Percentiles rank a stretch among this genome's conserved stretches.
phyloP scores from a whole-genome alignment of 768 basidiomycete genomes.

The Leccinum uliginosum region DNA sequence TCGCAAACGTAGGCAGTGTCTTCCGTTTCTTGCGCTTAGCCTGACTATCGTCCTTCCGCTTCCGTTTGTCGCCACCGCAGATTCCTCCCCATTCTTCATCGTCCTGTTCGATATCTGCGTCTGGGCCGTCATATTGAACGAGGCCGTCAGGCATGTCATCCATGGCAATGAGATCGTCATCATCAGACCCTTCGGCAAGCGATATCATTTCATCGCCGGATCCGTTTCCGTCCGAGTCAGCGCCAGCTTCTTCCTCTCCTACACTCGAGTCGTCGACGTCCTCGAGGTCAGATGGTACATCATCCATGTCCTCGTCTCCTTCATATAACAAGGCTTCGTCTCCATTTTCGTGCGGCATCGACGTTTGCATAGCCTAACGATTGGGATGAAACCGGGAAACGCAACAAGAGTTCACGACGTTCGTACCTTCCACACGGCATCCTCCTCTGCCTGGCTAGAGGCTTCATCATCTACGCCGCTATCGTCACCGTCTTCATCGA shows the following conservation, averaged over 20 bases:
- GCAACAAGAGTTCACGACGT: neutral
- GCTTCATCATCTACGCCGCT: constrained; percentile 32
- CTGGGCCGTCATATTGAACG: constrained; percentile 57
- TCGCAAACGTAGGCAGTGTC: constrained; percentile 76
- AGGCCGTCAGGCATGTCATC: constrained; percentile 53
- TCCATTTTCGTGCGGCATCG: constrained; percentile 60
- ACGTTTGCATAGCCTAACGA: constrained; percentile 80
- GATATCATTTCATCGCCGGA: constrained; percentile 49
- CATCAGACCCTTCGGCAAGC: constrained; percentile 62
- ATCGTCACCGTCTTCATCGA: constrained; percentile 37
- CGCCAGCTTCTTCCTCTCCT: constrained; percentile 26
- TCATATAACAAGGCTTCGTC: constrained; percentile 42
- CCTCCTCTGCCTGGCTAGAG: constrained; percentile 42
- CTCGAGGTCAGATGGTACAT: constrained; percentile 25
- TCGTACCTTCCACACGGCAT: constrained; percentile 84
- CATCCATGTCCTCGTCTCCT: constrained; percentile 26
- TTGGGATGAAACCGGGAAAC: neutral
- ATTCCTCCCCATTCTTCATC: constrained; percentile 34
- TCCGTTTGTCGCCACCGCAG: constrained; percentile 52
- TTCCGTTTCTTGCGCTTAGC: constrained; percentile 62
- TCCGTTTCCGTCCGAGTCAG: constrained; percentile 29
- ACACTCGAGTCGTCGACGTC: constrained; percentile 30
- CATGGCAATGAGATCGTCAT: constrained; percentile 62
- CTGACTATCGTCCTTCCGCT: constrained; percentile 37
- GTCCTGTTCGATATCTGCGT: constrained; percentile 25